Evolutionary conservation across 371 early-diverging fungal species (phyloP).

Genomic region (Mucor mucedo): DNA sequence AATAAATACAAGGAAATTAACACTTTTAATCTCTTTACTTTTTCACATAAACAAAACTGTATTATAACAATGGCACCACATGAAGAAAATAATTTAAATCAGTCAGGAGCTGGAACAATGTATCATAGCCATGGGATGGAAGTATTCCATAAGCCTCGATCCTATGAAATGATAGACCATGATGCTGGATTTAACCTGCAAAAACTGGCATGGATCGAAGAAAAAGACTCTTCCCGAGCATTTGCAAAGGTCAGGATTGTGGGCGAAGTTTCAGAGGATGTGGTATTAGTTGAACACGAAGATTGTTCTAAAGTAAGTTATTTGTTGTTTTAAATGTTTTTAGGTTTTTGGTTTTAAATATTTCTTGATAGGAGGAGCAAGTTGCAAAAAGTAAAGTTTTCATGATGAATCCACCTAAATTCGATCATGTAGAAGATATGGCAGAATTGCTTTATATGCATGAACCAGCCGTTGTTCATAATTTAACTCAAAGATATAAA

Average conservation of each 20-base stretch:
- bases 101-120: neutral
- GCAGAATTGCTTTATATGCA: slow-evolving; percentile 97
- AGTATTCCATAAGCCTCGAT: slow-evolving; percentile 24
- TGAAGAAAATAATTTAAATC: neutral
- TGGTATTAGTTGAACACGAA: slow-evolving; percentile 22
- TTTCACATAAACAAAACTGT: neutral
- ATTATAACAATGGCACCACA: slow-evolving; percentile 18
- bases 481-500: slow-evolving; percentile 89
- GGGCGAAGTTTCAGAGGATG: slow-evolving; percentile 8
- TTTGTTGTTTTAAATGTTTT: neutral
- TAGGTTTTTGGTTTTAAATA: neutral
- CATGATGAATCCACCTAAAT: slow-evolving; percentile 99
- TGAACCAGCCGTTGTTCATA: slow-evolving; percentile 98
- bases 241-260: slow-evolving; percentile 18
- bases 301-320: slow-evolving; percentile 13
- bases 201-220: slow-evolving; percentile 27
- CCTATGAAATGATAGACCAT: slow-evolving; percentile 6
- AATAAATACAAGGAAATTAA: neutral
- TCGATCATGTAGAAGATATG: slow-evolving; percentile 99
- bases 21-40: neutral
- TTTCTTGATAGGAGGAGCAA: slow-evolving; percentile 15
- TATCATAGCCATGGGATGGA: slow-evolving; percentile 31
- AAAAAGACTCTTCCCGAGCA: slow-evolving; percentile 1
- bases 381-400: slow-evolving; percentile 53
- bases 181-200: slow-evolving; percentile 32